Percentiles rank a stretch among this genome's conserved stretches.
Conservation (phyloP, 805 yeast genomes). For the Cyberlindnera xishuangbannaensis region DNA sequence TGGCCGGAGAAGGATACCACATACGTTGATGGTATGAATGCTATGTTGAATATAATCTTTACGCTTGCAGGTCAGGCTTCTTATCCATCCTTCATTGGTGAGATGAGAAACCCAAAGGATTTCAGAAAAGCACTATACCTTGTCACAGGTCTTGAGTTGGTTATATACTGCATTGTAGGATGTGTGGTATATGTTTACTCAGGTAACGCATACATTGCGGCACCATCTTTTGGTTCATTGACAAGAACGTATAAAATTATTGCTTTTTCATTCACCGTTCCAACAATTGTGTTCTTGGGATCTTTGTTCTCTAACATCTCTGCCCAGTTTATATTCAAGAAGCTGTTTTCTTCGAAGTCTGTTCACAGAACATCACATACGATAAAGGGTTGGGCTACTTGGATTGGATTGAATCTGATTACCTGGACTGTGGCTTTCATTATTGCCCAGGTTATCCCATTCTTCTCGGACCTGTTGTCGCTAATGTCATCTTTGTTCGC, state of each 20-base stretch:
- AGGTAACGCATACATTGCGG: conserved; percentile 45
- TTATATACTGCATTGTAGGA: conserved; percentile 47
- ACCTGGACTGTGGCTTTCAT: conserved; percentile 50
- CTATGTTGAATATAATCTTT: conserved; percentile 50
- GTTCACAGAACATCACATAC: conserved; percentile 42
- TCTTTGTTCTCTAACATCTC: conserved; percentile 49
- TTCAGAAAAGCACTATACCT: conserved; percentile 48
- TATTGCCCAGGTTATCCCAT: conserved; percentile 56
- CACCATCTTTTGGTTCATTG: conserved; percentile 54
- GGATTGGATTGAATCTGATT: conserved; percentile 37
- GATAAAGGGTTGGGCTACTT: conserved; percentile 42
- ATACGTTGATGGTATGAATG: conserved; percentile 47
- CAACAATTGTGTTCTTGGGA: conserved; percentile 51
- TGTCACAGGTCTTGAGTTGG: conserved; percentile 43
- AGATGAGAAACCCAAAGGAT: conserved; percentile 50
- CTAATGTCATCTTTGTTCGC: conserved; percentile 56
- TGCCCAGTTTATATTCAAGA: conserved; percentile 43
- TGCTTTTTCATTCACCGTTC: conserved; percentile 52
- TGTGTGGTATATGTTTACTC: conserved; percentile 49
- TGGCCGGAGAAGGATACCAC: conserved; percentile 47
- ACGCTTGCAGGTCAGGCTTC: conserved; percentile 59
- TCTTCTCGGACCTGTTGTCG: conserved; percentile 49
- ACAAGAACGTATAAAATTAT: conserved; percentile 40
- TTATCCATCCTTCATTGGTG: conserved; percentile 53
- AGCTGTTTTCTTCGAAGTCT: conserved; percentile 36